Conservation (phyloP, 1,284 basidiomycete genomes). For the Apiotrichum domesticum region DNA sequence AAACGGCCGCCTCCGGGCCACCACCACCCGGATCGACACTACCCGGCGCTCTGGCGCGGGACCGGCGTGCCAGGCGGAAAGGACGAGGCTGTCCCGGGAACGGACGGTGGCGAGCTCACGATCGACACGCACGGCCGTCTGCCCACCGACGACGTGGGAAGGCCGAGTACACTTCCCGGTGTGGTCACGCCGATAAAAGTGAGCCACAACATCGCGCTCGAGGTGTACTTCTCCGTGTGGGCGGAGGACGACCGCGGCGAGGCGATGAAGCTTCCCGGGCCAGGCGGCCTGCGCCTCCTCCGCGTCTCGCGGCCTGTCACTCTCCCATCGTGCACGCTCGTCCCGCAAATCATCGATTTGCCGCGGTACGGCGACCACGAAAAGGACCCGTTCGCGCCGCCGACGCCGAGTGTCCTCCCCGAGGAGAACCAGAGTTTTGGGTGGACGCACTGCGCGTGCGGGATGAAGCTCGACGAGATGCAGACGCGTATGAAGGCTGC, state of each 20-base stretch:
- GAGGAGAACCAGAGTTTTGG: background rate
- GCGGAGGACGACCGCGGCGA: constrained; percentile 23
- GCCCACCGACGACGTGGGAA: constrained; percentile 20
- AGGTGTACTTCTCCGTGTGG: constrained; percentile 32
- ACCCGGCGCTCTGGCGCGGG: constrained; percentile 22
- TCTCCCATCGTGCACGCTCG: constrained; percentile 23
- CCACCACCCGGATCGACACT: constrained; percentile 5
- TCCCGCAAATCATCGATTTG: constrained; percentile 11
- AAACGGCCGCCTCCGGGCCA: constrained; percentile 13
- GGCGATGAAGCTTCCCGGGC: constrained; percentile 12
- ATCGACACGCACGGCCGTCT: constrained; percentile 15
- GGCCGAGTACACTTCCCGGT: constrained; percentile 22
- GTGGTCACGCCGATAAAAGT: constrained; percentile 35
- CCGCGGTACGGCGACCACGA: constrained; percentile 12
- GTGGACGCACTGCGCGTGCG: constrained; percentile 29
- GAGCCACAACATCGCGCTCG: constrained; percentile 25
- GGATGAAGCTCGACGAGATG: constrained; percentile 27
- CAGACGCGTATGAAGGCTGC: constrained; percentile 21
- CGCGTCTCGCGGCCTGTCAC: constrained; percentile 23
- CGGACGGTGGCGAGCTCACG: constrained; percentile 1
- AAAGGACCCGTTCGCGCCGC: constrained; percentile 1
- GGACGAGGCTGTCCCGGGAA: background rate
- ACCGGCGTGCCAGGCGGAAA: constrained; percentile 11
- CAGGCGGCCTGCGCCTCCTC: constrained; percentile 26
- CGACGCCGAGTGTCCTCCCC: background rate